These are phyloP conservation scores for Bipolaris sorokiniana DNA, from an alignment of 2,329 filamentous ascomycete genomes.

Conservation along the genomic window DNA sequence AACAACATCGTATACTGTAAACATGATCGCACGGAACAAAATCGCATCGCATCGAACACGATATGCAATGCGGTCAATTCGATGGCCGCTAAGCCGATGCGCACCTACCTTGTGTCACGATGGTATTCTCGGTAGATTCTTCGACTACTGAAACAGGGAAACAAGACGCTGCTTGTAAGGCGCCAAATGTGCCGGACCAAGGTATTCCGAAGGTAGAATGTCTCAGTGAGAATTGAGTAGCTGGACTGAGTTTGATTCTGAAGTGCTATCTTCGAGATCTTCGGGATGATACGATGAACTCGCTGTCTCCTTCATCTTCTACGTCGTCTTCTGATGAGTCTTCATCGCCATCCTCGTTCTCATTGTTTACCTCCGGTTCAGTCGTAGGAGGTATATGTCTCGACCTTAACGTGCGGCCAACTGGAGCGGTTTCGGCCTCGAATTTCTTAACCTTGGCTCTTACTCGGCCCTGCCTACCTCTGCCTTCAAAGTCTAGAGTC, in stretches of 20 bases:
- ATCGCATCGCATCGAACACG: too few relatives aligned
- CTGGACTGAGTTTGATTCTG: not conserved
- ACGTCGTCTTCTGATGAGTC: conserved; percentile 27
- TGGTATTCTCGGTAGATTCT: too few relatives aligned
- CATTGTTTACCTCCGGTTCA: conserved; percentile 1
- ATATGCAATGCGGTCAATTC: too few relatives aligned
- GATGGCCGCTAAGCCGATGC: too few relatives aligned
- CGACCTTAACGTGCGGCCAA: conserved; percentile 23
- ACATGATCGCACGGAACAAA: too few relatives aligned
- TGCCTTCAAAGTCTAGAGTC: conserved; percentile 51
- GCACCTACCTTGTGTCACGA: too few relatives aligned
- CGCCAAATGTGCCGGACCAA: not conserved
- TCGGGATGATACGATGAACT: conserved; percentile 22
- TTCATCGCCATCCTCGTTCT: conserved; percentile 29
- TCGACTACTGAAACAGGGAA: too few relatives aligned
- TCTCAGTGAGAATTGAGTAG: not conserved
- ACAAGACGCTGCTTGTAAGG: not conserved
- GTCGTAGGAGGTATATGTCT: not conserved
- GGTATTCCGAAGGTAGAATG: not conserved
- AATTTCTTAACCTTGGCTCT: conserved; percentile 50
- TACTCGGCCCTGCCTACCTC: conserved; percentile 50
- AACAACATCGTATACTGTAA: too few relatives aligned
- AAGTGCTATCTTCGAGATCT: conserved; percentile 19
- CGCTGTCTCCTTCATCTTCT: conserved; percentile 20
- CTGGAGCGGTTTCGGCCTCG: conserved; percentile 22